Conservation (phyloP, 23 red algal genomes). For the Gracilariopsis chorda region DNA sequence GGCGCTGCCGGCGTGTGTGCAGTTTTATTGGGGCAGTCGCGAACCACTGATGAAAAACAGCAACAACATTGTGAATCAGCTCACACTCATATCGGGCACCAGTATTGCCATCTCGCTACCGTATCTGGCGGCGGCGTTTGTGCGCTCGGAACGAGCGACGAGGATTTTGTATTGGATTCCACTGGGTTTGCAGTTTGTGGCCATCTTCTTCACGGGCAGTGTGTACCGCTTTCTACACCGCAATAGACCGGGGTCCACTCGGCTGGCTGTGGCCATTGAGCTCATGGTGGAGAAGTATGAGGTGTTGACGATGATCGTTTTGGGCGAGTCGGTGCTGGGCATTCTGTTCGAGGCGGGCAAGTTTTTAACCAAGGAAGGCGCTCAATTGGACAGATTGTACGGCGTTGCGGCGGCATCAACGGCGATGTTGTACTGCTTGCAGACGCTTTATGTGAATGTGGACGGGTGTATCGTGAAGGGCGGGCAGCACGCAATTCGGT, state of each 20-base stretch:
- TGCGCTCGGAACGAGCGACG: constrained; percentile 8
- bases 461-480: constrained; percentile 42
- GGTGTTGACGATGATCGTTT: constrained; percentile 59
- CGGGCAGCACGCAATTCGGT: constrained; percentile 55
- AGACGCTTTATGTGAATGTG: constrained; percentile 58
- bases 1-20: background rate
- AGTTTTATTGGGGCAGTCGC: background rate
- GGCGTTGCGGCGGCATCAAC: constrained; percentile 15
- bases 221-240: constrained; percentile 25
- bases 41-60: constrained; percentile 16
- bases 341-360: constrained; percentile 55
- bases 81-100: background rate
- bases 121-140: constrained; percentile 68
- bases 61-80: constrained; percentile 26
- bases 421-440: constrained; percentile 50
- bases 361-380: constrained; percentile 37
- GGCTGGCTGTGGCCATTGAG: constrained; percentile 53
- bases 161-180: constrained; percentile 55
- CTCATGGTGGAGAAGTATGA: constrained; percentile 65
- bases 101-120: background rate
- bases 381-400: constrained; percentile 18
- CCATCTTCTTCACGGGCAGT: constrained; percentile 12
- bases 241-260: background rate
- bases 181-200: background rate
- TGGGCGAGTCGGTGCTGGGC: constrained; percentile 56